These are phyloP conservation scores for Jackrogersella minutella DNA, from an alignment of 495 filamentous ascomycete species.

Conservation along the genomic window DNA sequence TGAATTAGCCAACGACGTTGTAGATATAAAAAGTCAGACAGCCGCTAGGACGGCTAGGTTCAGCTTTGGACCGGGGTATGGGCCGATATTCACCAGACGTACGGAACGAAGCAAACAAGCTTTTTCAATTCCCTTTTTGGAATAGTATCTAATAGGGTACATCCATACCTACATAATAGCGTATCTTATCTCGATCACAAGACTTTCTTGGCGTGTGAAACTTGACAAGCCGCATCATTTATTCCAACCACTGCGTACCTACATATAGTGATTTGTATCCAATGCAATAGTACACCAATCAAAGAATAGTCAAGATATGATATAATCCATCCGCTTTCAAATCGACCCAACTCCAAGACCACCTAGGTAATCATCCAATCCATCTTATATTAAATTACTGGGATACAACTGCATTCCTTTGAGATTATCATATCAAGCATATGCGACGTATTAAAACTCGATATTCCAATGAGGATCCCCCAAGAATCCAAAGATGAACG, in stretches of 20 bases:
- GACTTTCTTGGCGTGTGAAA: slow-evolving; percentile 1
- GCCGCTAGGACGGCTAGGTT: no score
- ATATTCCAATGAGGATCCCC: slow-evolving; percentile 34
- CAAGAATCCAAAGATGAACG: slow-evolving; percentile 36
- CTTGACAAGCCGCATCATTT: not conserved
- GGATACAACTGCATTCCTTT: no score
- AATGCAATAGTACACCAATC: not conserved
- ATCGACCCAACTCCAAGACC: no score
- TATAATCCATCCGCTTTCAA: no score
- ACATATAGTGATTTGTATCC: no score
- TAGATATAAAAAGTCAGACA: not conserved
- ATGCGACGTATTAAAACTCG: slow-evolving; percentile 25
- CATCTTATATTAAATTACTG: no score
- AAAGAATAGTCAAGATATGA: not conserved
- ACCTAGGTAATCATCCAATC: no score
- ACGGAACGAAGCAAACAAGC: not conserved
- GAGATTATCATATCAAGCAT: no score
- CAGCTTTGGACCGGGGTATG: no score
- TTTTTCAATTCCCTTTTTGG: not conserved
- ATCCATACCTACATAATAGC: no score
- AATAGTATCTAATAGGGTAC: no score
- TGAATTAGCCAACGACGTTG: not conserved
- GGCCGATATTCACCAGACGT: no score
- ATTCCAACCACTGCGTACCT: not conserved
- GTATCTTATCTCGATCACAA: not conserved